Conservation (phyloP, 805 yeast genomes). For the Naumovozyma baii region DNA sequence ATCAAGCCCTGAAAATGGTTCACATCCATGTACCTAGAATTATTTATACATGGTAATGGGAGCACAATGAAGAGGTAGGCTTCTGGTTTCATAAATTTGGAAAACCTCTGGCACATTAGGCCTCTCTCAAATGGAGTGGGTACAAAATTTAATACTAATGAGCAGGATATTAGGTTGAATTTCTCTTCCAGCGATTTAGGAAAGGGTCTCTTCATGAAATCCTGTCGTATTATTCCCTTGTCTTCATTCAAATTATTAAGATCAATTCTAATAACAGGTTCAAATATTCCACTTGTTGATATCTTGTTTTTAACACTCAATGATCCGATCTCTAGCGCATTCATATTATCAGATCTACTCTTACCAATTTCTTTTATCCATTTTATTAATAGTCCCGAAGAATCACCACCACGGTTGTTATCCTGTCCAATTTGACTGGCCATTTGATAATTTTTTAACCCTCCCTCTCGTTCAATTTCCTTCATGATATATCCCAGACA, state of each 20-base stretch:
- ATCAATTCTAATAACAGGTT: constrained; percentile 56
- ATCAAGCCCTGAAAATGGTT: constrained; percentile 37
- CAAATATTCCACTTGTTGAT: constrained; percentile 47
- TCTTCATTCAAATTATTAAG: constrained; percentile 58
- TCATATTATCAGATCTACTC: constrained; percentile 6
- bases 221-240: constrained; percentile 62
- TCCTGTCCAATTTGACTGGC: constrained; percentile 86
- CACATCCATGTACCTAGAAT: constrained; percentile 68
- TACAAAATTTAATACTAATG: constrained; percentile 82
- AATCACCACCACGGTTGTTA: constrained; percentile 76
- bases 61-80: constrained; percentile 60
- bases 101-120: constrained; percentile 57
- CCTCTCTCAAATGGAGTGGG: constrained; percentile 66
- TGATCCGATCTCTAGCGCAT: constrained; percentile 78
- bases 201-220: constrained; percentile 68
- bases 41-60: constrained; percentile 77
- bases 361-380: constrained; percentile 46
- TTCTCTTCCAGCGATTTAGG: constrained; percentile 41
- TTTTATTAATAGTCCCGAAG: constrained; percentile 68
- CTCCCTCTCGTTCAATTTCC: constrained; percentile 61
- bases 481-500: constrained; percentile 47
- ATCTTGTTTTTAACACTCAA: constrained; percentile 59
- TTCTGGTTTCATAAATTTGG: constrained; percentile 39
- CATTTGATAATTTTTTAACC: constrained; percentile 65
- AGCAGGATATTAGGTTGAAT: constrained; percentile 68